phyloP scores from a whole-genome alignment of 148 eudicot species.

The Spergularia marina region DNA sequence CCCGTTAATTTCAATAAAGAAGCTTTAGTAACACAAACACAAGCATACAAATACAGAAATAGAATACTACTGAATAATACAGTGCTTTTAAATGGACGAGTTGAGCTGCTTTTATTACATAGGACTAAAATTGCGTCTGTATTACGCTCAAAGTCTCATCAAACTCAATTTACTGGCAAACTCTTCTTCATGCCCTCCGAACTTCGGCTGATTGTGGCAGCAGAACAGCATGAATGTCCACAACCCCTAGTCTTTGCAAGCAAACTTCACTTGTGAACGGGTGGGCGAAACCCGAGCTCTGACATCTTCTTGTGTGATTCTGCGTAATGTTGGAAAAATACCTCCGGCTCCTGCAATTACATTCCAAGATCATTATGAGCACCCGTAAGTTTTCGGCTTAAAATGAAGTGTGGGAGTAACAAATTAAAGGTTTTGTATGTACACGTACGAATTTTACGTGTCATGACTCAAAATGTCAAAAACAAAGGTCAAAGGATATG shows the following conservation, averaged over 20 bases:
- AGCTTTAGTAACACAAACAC: not conserved
- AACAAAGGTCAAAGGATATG: too few species aligned
- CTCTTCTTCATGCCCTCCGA: not conserved
- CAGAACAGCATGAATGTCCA: not conserved
- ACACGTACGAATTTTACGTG: too few species aligned
- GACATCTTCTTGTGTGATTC: slow-evolving; percentile 88
- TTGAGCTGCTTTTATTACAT: not conserved
- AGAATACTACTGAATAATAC: not conserved
- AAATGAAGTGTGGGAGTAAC: too few species aligned
- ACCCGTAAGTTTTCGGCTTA: too few species aligned
- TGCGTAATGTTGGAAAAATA: slow-evolving; percentile 76
- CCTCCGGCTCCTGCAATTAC: slow-evolving; percentile 59
- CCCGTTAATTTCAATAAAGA: not conserved
- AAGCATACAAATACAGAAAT: too few species aligned
- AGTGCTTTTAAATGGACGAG: not conserved
- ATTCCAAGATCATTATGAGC: not conserved
- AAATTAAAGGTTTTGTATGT: too few species aligned
- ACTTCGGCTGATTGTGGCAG: not conserved
- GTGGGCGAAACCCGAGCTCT: slow-evolving; percentile 59
- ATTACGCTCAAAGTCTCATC: not conserved
- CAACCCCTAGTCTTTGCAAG: not conserved
- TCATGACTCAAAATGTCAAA: too few species aligned
- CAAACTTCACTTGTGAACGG: slow-evolving; percentile 19
- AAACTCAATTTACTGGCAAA: not conserved
- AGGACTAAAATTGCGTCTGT: not conserved